These are phyloP conservation scores for Dioszegia crocea DNA, from an alignment of 768 basidiomycete genomes.

Conservation along the genomic window DNA sequence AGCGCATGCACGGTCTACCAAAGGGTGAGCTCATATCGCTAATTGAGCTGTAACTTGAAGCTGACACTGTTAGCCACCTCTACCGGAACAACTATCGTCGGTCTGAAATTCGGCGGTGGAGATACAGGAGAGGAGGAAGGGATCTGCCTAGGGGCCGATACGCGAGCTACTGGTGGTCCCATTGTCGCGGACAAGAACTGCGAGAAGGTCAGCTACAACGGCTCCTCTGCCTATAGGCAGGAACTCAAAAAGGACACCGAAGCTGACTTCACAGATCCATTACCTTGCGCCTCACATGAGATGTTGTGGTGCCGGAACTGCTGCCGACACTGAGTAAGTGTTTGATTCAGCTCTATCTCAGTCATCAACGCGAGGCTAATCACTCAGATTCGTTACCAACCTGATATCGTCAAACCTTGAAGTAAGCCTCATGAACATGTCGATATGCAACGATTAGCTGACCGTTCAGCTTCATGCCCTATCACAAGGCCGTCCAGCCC, in stretches of 20 bases:
- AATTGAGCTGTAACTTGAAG: background rate
- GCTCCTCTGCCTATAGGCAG: too few relatives aligned
- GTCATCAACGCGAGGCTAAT: constrained; percentile 10
- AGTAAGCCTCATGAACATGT: constrained; percentile 21
- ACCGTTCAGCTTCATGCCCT: constrained; percentile 66
- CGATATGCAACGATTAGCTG: background rate
- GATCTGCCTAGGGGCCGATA: constrained; percentile 92
- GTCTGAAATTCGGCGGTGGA: constrained; percentile 66
- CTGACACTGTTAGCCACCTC: constrained; percentile 47
- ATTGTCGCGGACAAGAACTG: constrained; percentile 99
- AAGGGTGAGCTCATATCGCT: constrained; percentile 34
- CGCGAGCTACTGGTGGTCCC: constrained; percentile 85
- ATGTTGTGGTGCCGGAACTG: constrained; percentile 97
- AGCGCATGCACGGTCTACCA: constrained; percentile 41
- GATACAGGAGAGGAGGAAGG: constrained; percentile 63
- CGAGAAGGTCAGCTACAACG: constrained; percentile 70
- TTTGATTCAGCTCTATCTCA: background rate
- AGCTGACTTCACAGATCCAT: constrained; percentile 66
- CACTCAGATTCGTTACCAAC: constrained; percentile 60
- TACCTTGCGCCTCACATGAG: constrained; percentile 91
- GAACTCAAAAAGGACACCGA: too few relatives aligned
- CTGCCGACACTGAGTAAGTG: constrained; percentile 78
- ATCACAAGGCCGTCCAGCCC: constrained; percentile 82
- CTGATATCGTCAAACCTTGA: constrained; percentile 95
- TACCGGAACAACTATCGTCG: constrained; percentile 92